Evolutionary conservation across 108 stramenopile species (phyloP).

Genomic region (Conticribra guillardii): DNA sequence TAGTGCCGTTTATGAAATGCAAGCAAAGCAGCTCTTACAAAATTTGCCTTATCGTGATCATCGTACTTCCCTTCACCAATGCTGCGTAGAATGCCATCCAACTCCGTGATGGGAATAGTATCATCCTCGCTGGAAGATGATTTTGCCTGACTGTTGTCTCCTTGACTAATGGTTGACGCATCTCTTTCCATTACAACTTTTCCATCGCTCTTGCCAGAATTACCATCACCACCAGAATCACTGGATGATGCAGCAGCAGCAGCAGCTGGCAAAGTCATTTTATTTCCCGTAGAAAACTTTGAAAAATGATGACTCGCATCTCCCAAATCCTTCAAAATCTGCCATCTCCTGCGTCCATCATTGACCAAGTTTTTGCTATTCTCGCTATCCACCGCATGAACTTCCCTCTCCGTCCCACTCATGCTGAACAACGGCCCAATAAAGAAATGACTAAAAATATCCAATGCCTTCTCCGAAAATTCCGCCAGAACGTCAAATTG

Average conservation of each 20-base stretch:
- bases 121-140: background rate
- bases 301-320: slow-evolving; percentile 75
- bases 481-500: slow-evolving; percentile 86
- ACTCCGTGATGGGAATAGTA: background rate
- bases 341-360: slow-evolving; percentile 78
- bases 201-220: background rate
- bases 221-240: slow-evolving; percentile 10
- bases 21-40: slow-evolving; percentile 70
- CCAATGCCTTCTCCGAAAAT: slow-evolving; percentile 74
- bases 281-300: slow-evolving; percentile 87
- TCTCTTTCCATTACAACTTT: too few species aligned
- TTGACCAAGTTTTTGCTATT: slow-evolving; percentile 87
- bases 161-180: too few species aligned
- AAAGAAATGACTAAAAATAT: slow-evolving; percentile 87
- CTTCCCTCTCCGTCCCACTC: slow-evolving; percentile 78
- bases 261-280: slow-evolving; percentile 61
- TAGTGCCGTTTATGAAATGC: slow-evolving; percentile 87
- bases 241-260: background rate
- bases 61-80: slow-evolving; percentile 33
- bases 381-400: slow-evolving; percentile 88
- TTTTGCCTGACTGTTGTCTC: too few species aligned
- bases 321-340: slow-evolving; percentile 78
- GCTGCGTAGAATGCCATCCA: slow-evolving; percentile 8
- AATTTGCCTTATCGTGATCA: slow-evolving; percentile 52
- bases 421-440: slow-evolving; percentile 75